phyloP scores from a whole-genome alignment of 2,329 filamentous ascomycete genomes.

The Mollisiaceae sp. region DNA sequence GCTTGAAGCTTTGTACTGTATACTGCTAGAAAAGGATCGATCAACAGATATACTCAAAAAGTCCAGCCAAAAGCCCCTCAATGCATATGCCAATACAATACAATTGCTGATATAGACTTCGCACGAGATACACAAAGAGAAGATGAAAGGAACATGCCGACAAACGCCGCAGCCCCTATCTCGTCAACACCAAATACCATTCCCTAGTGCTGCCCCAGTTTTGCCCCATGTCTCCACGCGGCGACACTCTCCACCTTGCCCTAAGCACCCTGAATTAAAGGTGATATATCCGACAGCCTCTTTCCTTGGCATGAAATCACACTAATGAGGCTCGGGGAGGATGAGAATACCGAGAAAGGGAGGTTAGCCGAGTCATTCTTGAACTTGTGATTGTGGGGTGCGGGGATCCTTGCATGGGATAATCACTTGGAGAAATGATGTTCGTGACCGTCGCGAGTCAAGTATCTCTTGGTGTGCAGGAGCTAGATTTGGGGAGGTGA shows the following conservation, averaged over 20 bases:
- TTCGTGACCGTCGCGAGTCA: neutral
- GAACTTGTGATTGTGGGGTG: neutral
- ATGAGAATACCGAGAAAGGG: neutral
- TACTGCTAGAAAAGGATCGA: neutral
- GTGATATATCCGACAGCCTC: neutral
- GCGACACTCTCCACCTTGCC: neutral
- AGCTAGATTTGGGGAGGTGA: conserved; percentile 9
- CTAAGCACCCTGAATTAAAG: neutral
- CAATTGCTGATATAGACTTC: neutral
- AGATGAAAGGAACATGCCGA: neutral
- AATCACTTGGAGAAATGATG: neutral
- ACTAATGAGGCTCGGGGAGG: conserved; percentile 15
- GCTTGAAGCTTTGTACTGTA: neutral
- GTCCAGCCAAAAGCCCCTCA: neutral
- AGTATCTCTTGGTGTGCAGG: neutral
- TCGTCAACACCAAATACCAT: neutral
- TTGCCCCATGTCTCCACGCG: conserved; percentile 3
- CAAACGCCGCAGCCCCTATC: neutral
- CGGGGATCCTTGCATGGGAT: conserved; percentile 2
- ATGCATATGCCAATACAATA: neutral
- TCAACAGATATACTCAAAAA: neutral
- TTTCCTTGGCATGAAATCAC: neutral
- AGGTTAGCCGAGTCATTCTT: conserved; percentile 8
- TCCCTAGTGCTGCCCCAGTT: conserved; percentile 2
- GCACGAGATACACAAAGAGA: neutral